Percentiles rank a stretch among this genome's conserved stretches.
Conservation (phyloP, 1,139 yeast species). For the Hyphopichia pseudoburtonii region DNA sequence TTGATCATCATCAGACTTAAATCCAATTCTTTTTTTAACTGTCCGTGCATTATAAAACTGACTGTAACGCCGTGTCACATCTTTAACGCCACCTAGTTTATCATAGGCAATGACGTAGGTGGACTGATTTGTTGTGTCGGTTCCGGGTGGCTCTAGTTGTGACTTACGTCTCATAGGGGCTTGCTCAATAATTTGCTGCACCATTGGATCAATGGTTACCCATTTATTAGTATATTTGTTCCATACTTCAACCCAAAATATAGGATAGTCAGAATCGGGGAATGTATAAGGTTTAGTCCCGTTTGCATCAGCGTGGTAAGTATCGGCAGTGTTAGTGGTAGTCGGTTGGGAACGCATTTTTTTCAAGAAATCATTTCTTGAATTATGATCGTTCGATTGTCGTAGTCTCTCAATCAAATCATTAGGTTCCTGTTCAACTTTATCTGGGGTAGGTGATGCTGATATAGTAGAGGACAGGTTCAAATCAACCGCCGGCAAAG, state of each 20-base stretch:
- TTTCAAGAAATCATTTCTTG: slow-evolving; percentile 10
- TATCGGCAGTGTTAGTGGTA: not conserved
- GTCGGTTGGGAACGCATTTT: slow-evolving; percentile 3
- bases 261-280: slow-evolving; percentile 53
- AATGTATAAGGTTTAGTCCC: slow-evolving; percentile 8
- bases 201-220: slow-evolving; percentile 85
- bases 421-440: slow-evolving; percentile 8
- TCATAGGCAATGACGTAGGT: slow-evolving; percentile 81
- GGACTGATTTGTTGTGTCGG: slow-evolving; percentile 59
- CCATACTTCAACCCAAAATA: slow-evolving; percentile 96
- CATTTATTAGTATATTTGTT: slow-evolving; percentile 68
- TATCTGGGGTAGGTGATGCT: not conserved
- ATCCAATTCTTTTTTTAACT: slow-evolving; percentile 64
- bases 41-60: slow-evolving; percentile 71
- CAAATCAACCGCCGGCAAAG: slow-evolving; percentile 14
- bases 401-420: slow-evolving; percentile 4
- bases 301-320: too few relatives aligned
- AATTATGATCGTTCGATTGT: slow-evolving; percentile 2
- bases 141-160: slow-evolving; percentile 72
- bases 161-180: slow-evolving; percentile 60
- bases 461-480: too few relatives aligned
- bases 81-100: slow-evolving; percentile 61
- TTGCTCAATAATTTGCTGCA: slow-evolving; percentile 60
- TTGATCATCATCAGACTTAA: slow-evolving; percentile 55
- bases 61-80: slow-evolving; percentile 83